Evolutionary conservation across 805 yeast species (phyloP), one percentile per base, ranked within the genome.

Genomic region (Zygotorulaspora chibaensis): DNA sequence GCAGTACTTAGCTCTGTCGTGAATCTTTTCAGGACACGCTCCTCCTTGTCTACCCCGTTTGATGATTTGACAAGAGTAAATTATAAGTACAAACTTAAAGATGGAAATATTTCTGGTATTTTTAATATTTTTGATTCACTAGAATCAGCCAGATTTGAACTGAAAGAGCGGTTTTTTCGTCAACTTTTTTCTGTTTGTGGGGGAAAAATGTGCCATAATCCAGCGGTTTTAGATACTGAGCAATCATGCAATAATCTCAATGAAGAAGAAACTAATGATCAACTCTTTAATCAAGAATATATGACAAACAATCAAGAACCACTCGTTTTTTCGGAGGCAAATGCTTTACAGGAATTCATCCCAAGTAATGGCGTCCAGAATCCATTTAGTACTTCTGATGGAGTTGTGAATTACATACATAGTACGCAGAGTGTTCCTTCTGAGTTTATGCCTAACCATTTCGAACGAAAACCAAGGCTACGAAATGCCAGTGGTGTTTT

Each of bases 141-240:
- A 16, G 38, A 35, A 35, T 35, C 38, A 35, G 38, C 38, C 20
- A 35, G 38, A 35, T 13, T 35, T 35, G 38, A 15, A 35, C 15
- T 35, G 38, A 35, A 35, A 23, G 23, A 16, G 38, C 2, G 25
- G 16, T 35, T 35, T 35, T 35, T 35, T 35, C 38, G 38, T 2
- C 18, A 16, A 12, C 38, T 35, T 35, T 35, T 35, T 35, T 35
- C 38, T 35, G 38, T 13, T 35, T 35, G 38, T 35, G 38, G 38
- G 38, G 20, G 23, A 35, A 35, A 35, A 3, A 15, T 35, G 38
- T 35, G 38, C 38, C 38, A 35, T 35, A 35, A 13, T 35, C 38
- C 38, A 35, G 38, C 38, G 12, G 9, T 35, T 35, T 17, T 35
- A 35, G 2, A 35, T 35, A 23, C 38, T 35, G 38, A 35, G 25